Evolutionary conservation across 2,329 filamentous ascomycete genomes (phyloP).

Genomic region (Clarireedia paspali): DNA sequence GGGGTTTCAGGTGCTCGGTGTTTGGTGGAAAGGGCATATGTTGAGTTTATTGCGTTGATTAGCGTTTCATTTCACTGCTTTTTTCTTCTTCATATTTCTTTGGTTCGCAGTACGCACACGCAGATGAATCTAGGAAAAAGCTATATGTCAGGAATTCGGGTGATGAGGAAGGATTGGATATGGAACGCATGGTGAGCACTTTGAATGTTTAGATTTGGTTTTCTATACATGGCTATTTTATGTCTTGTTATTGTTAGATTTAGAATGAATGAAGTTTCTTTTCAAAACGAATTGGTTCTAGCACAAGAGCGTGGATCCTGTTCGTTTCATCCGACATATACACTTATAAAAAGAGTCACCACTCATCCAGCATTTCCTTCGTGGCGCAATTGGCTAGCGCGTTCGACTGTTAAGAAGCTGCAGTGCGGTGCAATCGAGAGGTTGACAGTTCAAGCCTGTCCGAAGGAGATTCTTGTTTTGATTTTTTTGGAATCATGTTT

Average conservation of each 20-base stretch:
- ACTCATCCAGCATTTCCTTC: neutral
- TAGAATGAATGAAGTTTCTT: neutral
- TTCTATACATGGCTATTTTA: too few species aligned
- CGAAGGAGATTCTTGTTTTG: neutral
- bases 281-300: neutral
- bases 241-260: neutral
- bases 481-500: neutral
- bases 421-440: slow-evolving; percentile 1
- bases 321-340: neutral
- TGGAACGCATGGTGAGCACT: too few species aligned
- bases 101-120: too few species aligned
- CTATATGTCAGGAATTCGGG: too few species aligned
- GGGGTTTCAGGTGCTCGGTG: too few species aligned
- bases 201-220: too few species aligned
- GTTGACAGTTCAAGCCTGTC: slow-evolving; percentile 2
- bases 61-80: too few species aligned
- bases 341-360: neutral
- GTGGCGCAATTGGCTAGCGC: slow-evolving; percentile 10
- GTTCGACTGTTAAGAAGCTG: slow-evolving; percentile 6
- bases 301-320: neutral
- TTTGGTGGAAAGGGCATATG: too few species aligned
- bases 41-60: too few species aligned
- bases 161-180: too few species aligned
- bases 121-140: too few species aligned
- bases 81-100: too few species aligned